Evolutionary conservation across 1,284 basidiomycete species (phyloP).

Genomic region (Pseudozyma tsukubaensis): DNA sequence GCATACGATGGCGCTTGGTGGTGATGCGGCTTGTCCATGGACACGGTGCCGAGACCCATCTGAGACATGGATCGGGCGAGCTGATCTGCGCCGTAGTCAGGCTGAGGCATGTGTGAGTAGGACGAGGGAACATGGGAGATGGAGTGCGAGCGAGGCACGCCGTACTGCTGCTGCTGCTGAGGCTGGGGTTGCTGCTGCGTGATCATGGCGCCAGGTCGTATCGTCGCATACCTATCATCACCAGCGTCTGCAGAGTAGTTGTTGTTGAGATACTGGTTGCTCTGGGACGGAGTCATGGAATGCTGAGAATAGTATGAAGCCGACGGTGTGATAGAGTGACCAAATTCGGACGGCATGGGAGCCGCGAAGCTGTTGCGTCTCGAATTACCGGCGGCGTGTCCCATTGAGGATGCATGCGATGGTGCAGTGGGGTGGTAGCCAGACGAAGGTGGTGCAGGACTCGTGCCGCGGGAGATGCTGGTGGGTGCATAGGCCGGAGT

Average conservation of each 20-base stretch:
- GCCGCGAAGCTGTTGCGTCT: slow-evolving; percentile 35
- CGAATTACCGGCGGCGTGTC: slow-evolving; percentile 16
- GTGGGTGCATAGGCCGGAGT: slow-evolving; percentile 62
- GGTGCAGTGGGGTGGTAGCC: slow-evolving; percentile 15
- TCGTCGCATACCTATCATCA: slow-evolving; percentile 44
- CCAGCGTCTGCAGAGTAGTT: slow-evolving; percentile 10
- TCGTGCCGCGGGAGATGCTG: slow-evolving; percentile 48
- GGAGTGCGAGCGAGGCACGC: slow-evolving; percentile 39
- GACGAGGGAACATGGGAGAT: slow-evolving; percentile 31
- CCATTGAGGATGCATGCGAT: slow-evolving; percentile 11
- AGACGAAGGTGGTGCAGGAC: slow-evolving; percentile 47
- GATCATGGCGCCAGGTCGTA: slow-evolving; percentile 18
- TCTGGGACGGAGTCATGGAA: slow-evolving; percentile 41
- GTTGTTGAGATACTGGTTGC: slow-evolving; percentile 22
- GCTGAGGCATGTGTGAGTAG: slow-evolving; percentile 33
- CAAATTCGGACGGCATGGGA: slow-evolving; percentile 29
- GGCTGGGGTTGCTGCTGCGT: slow-evolving; percentile 8
- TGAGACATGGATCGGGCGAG: slow-evolving; percentile 40
- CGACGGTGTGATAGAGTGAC: slow-evolving; percentile 31
- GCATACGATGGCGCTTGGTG: slow-evolving; percentile 20
- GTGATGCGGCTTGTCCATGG: slow-evolving; percentile 26
- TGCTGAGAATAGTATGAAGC: slow-evolving; percentile 49
- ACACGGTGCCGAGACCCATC: slow-evolving; percentile 29
- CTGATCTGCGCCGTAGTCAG: slow-evolving; percentile 41
- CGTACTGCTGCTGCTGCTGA: slow-evolving; percentile 19